These are phyloP conservation scores for Carpinus viminea DNA, from an alignment of 306 rosid species.

Conservation along the genomic window DNA sequence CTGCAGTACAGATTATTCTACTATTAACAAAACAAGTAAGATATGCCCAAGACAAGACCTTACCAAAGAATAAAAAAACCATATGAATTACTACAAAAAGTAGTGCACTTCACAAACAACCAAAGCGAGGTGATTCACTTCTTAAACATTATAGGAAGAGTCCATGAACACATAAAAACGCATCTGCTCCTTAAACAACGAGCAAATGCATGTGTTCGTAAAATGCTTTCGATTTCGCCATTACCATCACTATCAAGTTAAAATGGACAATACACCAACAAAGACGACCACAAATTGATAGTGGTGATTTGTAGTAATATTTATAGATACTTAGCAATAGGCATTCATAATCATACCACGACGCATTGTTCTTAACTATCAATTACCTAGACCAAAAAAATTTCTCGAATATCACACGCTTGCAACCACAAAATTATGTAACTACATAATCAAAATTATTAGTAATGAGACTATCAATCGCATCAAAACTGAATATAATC, in stretches of 20 bases:
- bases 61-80: neutral
- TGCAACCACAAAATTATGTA: neutral
- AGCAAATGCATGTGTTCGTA: neutral
- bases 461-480: neutral
- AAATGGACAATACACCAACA: neutral
- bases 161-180: neutral
- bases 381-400: neutral
- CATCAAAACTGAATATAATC: neutral
- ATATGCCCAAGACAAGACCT: neutral
- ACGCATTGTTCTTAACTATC: neutral
- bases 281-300: neutral
- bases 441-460: neutral
- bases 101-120: neutral
- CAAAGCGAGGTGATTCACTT: neutral
- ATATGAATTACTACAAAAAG: neutral
- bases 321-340: neutral
- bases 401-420: neutral
- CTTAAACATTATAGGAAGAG: neutral
- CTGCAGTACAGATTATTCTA: slow-evolving; percentile 16
- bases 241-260: neutral
- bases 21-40: neutral
- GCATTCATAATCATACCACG: neutral
- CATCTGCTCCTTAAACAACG: neutral
- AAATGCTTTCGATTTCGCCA: neutral
- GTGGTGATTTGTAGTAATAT: neutral